Evolutionary conservation across 2,329 filamentous ascomycete species (phyloP), one percentile per base, ranked within the genome.

Genomic region (Claviceps lovelessii): DNA sequence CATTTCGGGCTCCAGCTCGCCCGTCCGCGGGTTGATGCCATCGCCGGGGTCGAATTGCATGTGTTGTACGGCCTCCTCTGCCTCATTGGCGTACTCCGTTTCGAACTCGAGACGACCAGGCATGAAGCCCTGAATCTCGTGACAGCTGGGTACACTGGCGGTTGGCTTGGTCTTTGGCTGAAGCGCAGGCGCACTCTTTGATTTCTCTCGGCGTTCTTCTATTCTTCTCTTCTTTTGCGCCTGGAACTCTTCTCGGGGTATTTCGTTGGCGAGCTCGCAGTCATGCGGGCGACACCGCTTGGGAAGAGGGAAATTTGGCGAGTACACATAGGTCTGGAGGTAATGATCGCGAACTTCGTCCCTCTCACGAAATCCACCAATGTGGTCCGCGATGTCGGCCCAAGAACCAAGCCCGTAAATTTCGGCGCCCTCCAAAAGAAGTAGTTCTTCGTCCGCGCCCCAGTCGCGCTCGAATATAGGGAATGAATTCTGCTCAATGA

Each of bases 81-180:
- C 93, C 64, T 98, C 93, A 64, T 98, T 98, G 64, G 91, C 88
- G 66, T 95, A 93, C 64, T 98, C 93, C 0, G 88, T 96, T 75
- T 98, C 93, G 60, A 98, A 98, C 65, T 98, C 93, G 60, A 98
- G 72, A 45, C 93, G 89, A 48, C 93, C 93, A 3, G 93, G 93
- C 93, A 98, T 98, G 68, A 95, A 98, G 3, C 93, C 93, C 70
- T 96, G 90, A 42, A 98, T 93, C 70, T 98, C 93, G 73, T 98
- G 93, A 68, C 93, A 98, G 39, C 90, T 86, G 0, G 93, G 93
- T 3, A 96, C 90, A 73, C 88, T 95, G 9, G 90, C 90, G 0
- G 91, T 97, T 0, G 93, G 93, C 66, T 97, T 97, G 62, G 91
- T 90, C 70, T 96, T 95, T 1, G 91, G 89, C 29, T 88, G 87